A percentile compares a stretch with the other conserved stretches of the same genome.
These are phyloP conservation scores for Moelleriella libera DNA, from an alignment of 2,329 filamentous ascomycete species.

Conservation along the genomic window DNA sequence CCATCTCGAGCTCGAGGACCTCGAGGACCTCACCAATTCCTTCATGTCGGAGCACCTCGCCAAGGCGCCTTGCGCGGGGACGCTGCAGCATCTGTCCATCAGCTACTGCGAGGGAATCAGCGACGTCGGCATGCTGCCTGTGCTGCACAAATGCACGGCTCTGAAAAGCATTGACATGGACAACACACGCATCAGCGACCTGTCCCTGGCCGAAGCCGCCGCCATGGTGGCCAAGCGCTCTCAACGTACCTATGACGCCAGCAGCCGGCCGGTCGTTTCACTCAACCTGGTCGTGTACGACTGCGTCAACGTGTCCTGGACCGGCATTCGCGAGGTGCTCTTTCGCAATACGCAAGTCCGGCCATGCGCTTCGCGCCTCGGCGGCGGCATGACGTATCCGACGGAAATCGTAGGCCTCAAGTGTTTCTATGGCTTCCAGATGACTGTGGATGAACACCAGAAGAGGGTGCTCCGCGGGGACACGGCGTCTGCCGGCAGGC, in stretches of 20 bases:
- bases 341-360: constrained; percentile 68
- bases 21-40: constrained; percentile 61
- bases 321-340: constrained; percentile 74
- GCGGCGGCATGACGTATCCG: constrained; percentile 44
- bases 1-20: constrained; percentile 80
- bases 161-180: constrained; percentile 72
- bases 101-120: constrained; percentile 81
- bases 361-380: constrained; percentile 26
- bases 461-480: constrained; percentile 73
- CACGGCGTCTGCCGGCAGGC: constrained; percentile 54
- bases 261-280: constrained; percentile 39
- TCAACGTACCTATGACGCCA: constrained; percentile 22
- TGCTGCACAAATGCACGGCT: constrained; percentile 60
- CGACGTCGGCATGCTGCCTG: constrained; percentile 69
- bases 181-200: constrained; percentile 81
- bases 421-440: constrained; percentile 91
- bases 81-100: constrained; percentile 68
- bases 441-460: constrained; percentile 86
- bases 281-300: constrained; percentile 77
- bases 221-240: constrained; percentile 59
- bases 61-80: constrained; percentile 57
- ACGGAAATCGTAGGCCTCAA: constrained; percentile 75
- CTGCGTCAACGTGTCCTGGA: constrained; percentile 86
- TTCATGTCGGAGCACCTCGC: constrained; percentile 60
- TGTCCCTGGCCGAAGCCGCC: constrained; percentile 74